Percentiles rank a stretch among this genome's conserved stretches.
phyloP scores from a whole-genome alignment of 768 basidiomycete species.

The Lactarius indigo region DNA sequence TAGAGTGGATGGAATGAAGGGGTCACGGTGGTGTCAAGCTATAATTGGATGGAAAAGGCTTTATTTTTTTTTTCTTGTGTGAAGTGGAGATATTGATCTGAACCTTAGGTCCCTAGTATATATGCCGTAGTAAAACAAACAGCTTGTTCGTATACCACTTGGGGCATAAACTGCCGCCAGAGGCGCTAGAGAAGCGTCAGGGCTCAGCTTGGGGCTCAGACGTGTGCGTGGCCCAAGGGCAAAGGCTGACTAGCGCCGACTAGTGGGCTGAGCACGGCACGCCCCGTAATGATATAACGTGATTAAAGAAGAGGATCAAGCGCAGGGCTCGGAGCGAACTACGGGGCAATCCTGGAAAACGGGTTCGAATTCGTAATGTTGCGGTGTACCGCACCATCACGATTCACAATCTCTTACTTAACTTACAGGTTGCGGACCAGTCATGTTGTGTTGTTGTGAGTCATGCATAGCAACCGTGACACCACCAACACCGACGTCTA shows the following conservation, averaged over 20 bases:
- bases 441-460: neutral
- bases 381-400: neutral
- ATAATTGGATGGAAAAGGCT: neutral
- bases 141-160: conserved; percentile 3
- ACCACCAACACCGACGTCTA: neutral
- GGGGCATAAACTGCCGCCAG: conserved; percentile 15
- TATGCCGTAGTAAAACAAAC: neutral
- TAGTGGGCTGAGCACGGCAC: neutral
- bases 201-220: conserved; percentile 1
- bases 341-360: conserved; percentile 5
- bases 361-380: conserved; percentile 5
- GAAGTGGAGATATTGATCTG: neutral
- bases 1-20: neutral
- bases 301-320: neutral
- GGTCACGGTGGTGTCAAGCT: neutral
- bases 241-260: neutral
- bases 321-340: conserved; percentile 1
- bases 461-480: neutral
- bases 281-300: neutral
- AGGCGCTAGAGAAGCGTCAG: neutral
- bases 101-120: conserved; percentile 10
- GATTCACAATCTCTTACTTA: neutral
- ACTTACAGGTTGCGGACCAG: neutral
- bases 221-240: neutral
- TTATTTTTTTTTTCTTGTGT: neutral